phyloP scores from a whole-genome alignment of 1,139 yeast species.

The Protomyces lactucae-debilis region DNA sequence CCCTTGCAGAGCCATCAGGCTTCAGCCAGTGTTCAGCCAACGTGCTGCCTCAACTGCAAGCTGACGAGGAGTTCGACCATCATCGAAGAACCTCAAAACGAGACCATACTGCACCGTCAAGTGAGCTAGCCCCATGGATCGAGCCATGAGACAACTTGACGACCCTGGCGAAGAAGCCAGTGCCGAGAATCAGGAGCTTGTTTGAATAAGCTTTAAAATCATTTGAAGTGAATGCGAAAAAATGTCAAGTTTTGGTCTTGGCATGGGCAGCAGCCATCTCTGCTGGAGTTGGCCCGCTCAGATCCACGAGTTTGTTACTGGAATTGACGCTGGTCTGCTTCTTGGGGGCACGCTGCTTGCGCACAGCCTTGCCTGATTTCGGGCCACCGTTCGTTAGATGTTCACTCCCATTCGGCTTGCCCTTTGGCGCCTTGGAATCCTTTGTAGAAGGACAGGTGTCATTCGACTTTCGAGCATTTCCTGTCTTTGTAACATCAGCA shows the following conservation, averaged over 20 bases:
- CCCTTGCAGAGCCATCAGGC: too few species aligned
- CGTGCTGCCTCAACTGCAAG: too few species aligned
- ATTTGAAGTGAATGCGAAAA: not conserved
- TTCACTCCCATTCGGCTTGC: not conserved
- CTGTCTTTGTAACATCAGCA: not conserved
- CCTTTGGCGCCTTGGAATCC: not conserved
- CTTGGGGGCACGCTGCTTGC: not conserved
- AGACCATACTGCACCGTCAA: too few species aligned
- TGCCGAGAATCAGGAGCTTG: too few species aligned
- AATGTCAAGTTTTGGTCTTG: conserved; percentile 3
- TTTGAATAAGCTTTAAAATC: too few species aligned
- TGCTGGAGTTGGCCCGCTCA: conserved; percentile 23
- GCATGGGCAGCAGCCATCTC: conserved; percentile 20
- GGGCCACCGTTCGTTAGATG: not conserved
- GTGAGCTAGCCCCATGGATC: too few species aligned
- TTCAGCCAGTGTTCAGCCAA: too few species aligned
- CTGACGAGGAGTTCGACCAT: too few species aligned
- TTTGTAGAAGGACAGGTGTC: not conserved
- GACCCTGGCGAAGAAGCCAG: too few species aligned
- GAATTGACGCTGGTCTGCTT: not conserved
- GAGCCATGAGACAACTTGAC: too few species aligned
- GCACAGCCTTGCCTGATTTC: not conserved
- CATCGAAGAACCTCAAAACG: too few species aligned
- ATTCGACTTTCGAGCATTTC: not conserved
- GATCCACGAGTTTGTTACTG: not conserved